Evolutionary conservation across 805 yeast genomes (phyloP), one percentile per base, ranked within the genome.

Genomic region (Clavispora vitiphila): DNA sequence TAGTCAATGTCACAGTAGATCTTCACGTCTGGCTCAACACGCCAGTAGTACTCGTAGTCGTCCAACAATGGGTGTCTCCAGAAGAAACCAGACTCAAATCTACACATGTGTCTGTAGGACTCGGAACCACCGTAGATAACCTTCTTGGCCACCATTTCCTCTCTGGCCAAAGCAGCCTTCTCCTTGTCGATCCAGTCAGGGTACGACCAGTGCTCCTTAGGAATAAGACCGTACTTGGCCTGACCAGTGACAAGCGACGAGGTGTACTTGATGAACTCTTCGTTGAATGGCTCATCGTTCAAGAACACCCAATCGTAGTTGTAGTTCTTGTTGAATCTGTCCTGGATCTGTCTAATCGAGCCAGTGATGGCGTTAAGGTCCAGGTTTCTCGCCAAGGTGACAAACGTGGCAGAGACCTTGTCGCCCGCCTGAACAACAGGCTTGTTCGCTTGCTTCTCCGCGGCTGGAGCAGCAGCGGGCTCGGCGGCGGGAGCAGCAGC

Each of bases 251-350:
- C 80, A 56, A 88, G 65, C 10, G 84, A 74, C 2, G 76, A 48
- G 11, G 95, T 85, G 22, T 78, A 74, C 21, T 67, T 65, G 54
- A 78, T 86, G 64, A 93, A 91, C 54, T 87, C 93, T 2, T 86
- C 89, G 39, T 78, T 72, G 65, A 91, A 93, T 37, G 76, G 83
- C 43, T 81, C 88, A 60, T 91, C 96, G 62, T 91, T 91, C 54
- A 91, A 72, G 62, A 91, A 93, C 21, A 89, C 93, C 97, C 98
- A 91, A 54, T 95, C 97, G 59, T 91, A 91, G 49, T 85, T 74
- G 67, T 67, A 90, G 37, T 85, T 74, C 14, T 67, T 60, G 70
- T 91, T 91, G 73, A 93, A 91, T 48, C 96, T 73, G 62, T 89
- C 97, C 65, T 91, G 97, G 41, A 90, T 76, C 37, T 81, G 77